Conservation (phyloP, 139 green algal species). For the Tetradesmus obliquus region DNA sequence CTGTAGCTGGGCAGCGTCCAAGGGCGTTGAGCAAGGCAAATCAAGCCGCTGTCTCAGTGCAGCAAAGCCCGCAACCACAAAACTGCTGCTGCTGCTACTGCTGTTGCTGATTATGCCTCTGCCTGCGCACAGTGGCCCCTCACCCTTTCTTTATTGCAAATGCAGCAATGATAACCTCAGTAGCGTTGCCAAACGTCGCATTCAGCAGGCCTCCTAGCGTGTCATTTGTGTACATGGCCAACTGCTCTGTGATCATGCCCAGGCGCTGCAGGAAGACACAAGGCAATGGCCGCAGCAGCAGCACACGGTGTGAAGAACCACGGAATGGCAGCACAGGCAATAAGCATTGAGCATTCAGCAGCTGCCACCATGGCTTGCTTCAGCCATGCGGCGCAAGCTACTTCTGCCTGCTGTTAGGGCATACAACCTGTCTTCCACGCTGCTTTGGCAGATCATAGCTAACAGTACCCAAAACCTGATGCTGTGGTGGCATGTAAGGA, state of each 20-base stretch:
- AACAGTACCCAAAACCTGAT: neutral
- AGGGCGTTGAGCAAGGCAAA: too few relatives aligned
- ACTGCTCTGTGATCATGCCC: constrained; percentile 77
- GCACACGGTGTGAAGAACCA: neutral
- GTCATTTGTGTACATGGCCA: constrained; percentile 78
- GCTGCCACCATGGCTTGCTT: too few relatives aligned
- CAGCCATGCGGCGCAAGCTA: neutral
- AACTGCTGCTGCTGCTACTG: neutral
- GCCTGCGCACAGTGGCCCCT: neutral
- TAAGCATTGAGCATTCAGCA: neutral
- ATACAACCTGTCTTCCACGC: neutral
- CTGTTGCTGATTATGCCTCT: neutral
- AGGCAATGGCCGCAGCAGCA: neutral
- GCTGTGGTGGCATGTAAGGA: neutral
- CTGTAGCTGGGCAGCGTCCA: neutral
- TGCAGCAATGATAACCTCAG: constrained; percentile 75
- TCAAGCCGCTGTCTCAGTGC: too few relatives aligned
- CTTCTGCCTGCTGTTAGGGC: neutral
- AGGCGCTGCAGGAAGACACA: constrained; percentile 58
- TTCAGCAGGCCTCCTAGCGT: constrained; percentile 73
- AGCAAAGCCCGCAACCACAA: too few relatives aligned
- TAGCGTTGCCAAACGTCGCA: constrained; percentile 79
- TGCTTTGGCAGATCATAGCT: neutral
- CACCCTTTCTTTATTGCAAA: constrained; percentile 58
- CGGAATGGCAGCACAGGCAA: too few relatives aligned